Conservation (phyloP, 1,139 yeast genomes). For the Yamadazyma atmosphaerica region DNA sequence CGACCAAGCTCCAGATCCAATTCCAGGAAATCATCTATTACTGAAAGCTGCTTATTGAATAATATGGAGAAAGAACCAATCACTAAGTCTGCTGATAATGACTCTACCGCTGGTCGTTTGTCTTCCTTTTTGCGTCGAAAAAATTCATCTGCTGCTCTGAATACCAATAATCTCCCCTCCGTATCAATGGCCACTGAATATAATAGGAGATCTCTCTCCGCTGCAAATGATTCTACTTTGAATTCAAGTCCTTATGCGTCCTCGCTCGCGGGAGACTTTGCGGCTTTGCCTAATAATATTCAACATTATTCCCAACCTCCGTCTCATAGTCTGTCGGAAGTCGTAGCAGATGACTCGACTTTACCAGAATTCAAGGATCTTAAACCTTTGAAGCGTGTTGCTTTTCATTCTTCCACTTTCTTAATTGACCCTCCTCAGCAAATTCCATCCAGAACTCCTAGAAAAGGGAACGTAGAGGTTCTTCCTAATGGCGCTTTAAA, state of each 20-base stretch:
- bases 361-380: slow-evolving; percentile 26
- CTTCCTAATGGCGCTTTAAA: slow-evolving; percentile 58
- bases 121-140: slow-evolving; percentile 30
- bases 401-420: slow-evolving; percentile 72
- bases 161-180: slow-evolving; percentile 10
- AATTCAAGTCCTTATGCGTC: background rate
- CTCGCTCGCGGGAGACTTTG: slow-evolving; percentile 5
- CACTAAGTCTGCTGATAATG: slow-evolving; percentile 5
- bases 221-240: background rate
- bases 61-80: slow-evolving; percentile 1
- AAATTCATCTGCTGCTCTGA: slow-evolving; percentile 12
- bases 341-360: slow-evolving; percentile 3
- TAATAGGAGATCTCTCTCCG: slow-evolving; percentile 13
- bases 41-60: slow-evolving; percentile 14
- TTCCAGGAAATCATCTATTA: slow-evolving; percentile 19
- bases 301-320: slow-evolving; percentile 7
- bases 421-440: slow-evolving; percentile 74
- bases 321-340: slow-evolving; percentile 2
- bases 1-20: slow-evolving; percentile 27
- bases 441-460: slow-evolving; percentile 63
- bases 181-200: slow-evolving; percentile 19
- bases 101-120: slow-evolving; percentile 18
- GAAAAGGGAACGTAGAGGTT: slow-evolving; percentile 71
- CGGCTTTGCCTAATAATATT: slow-evolving; percentile 14
- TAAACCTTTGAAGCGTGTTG: slow-evolving; percentile 62